Evolutionary conservation across 2,329 filamentous ascomycete genomes (phyloP), one percentile per base, ranked within the genome.

Genomic region (Davidsoniella eucalypti): DNA sequence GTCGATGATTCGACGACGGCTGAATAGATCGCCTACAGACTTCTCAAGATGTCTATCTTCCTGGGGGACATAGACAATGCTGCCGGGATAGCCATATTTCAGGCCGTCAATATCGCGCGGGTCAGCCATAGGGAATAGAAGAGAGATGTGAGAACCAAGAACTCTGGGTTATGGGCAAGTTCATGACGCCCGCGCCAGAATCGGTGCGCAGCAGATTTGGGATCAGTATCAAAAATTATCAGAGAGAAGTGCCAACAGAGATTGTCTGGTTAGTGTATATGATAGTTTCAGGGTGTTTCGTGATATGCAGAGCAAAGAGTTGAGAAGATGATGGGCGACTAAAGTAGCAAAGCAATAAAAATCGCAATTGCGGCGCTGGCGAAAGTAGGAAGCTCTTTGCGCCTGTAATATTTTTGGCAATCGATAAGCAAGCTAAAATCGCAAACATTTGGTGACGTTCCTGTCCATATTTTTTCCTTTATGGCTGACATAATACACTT

Each of bases 61-160:
- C 18, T 37, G 37, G 6, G 51, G 51, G 18, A 53, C 18, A 39
- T 53, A 53, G 14, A 53, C 38, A 18, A 53, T 33, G 8, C 44
- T 46, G 10, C 51, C 51, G 33, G 47, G 41, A 23, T 49, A 42
- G 18, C 51, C 51, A 23, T 53, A 53, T 46, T 50, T 49, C 40
- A 53, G 42, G 47, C 51, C 47, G 38, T 37, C n/a, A 17, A 53
- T 17, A 37, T 53, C 18, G 36, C 43, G 47, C 17, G 26, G 21
- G 37, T 53, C 51, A 53, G 47, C 46, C 51, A 53, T 53, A 46
- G 18, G 51, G 46, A 39, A 37, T 48, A 47, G 39, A 51, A 39
- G 44, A 21, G 17, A 51, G 46, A 45, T 39, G 44, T 37, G 37
- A 33, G 40, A 41, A 47, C 36, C 37, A 39, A 40, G 43, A 41